Evolutionary conservation across 805 yeast genomes (phyloP).

Genomic region (Spathaspora arborariae): DNA sequence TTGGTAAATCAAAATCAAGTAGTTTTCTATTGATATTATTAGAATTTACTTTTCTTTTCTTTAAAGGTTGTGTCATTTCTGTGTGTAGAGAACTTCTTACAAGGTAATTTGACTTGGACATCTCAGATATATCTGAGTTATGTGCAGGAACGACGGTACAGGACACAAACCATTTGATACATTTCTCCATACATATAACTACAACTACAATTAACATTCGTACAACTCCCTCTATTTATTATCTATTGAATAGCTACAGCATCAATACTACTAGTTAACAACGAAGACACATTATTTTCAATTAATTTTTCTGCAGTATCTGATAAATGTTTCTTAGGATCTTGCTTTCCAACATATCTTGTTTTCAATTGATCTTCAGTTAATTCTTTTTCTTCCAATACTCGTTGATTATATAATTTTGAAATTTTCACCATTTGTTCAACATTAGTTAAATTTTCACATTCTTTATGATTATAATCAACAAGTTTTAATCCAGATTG

Average conservation of each 20-base stretch:
- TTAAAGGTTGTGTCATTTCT: slow-evolving; percentile 2
- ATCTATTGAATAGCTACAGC: slow-evolving; percentile 76
- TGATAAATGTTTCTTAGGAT: slow-evolving; percentile 94
- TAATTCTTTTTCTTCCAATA: slow-evolving; percentile 87
- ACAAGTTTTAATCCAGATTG: slow-evolving; percentile 80
- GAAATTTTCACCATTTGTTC: slow-evolving; percentile 85
- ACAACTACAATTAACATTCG: too few species aligned
- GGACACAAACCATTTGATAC: too few species aligned
- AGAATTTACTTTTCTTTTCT: background rate
- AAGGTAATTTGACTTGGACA: too few species aligned
- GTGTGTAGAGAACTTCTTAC: too few species aligned
- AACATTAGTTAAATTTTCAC: slow-evolving; percentile 67
- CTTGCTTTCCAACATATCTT: slow-evolving; percentile 96
- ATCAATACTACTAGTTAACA: slow-evolving; percentile 86
- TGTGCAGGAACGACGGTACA: too few species aligned
- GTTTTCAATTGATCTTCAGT: slow-evolving; percentile 87
- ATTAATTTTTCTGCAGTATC: slow-evolving; percentile 83
- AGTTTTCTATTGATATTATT: slow-evolving; percentile 41
- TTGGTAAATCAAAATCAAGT: slow-evolving; percentile 69
- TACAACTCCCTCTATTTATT: too few species aligned
- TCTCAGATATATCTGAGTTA: too few species aligned
- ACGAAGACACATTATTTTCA: slow-evolving; percentile 86
- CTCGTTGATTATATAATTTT: slow-evolving; percentile 81
- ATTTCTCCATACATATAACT: too few species aligned
- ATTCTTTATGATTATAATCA: slow-evolving; percentile 76